A percentile compares a stretch with the other conserved stretches of the same genome.
phyloP scores from a whole-genome alignment of 257 asterid genomes.

The Petunia secreta region DNA sequence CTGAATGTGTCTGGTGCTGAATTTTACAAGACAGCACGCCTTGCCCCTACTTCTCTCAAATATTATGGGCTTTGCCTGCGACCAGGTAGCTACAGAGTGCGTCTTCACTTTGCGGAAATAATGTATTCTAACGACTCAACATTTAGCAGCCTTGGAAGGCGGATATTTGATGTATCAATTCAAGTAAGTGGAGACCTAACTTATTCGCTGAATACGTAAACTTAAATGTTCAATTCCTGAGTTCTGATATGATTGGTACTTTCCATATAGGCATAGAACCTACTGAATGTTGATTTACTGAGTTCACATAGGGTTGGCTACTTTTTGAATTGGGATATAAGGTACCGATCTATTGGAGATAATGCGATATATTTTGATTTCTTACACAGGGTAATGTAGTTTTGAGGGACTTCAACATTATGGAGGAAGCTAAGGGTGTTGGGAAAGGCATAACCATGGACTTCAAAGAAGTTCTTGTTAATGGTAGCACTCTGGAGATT shows the following conservation, averaged over 20 bases:
- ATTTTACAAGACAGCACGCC: slow-evolving; percentile 74
- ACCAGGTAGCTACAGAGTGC: slow-evolving; percentile 83
- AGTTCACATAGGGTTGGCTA: neutral
- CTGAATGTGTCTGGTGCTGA: slow-evolving; percentile 39
- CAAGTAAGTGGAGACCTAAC: slow-evolving; percentile 57
- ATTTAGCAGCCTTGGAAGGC: slow-evolving; percentile 71
- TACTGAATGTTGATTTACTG: slow-evolving; percentile 3
- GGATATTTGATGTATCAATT: slow-evolving; percentile 84
- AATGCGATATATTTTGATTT: slow-evolving; percentile 1
- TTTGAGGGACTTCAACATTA: slow-evolving; percentile 62
- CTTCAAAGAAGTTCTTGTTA: slow-evolving; percentile 49
- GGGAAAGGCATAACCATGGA: slow-evolving; percentile 58
- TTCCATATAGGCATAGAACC: no score
- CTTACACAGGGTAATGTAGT: slow-evolving; percentile 72
- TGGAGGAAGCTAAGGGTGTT: slow-evolving; percentile 63
- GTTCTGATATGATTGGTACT: slow-evolving; percentile 5
- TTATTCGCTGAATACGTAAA: neutral
- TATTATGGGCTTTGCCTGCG: slow-evolving; percentile 78
- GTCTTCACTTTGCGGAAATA: slow-evolving; percentile 91
- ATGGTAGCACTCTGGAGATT: slow-evolving; percentile 73
- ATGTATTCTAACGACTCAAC: slow-evolving; percentile 54
- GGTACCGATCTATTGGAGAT: slow-evolving; percentile 5
- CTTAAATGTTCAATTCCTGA: neutral
- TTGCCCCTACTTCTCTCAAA: slow-evolving; percentile 72
- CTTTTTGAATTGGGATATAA: neutral